A percentile compares a stretch with the other conserved stretches of the same genome.
phyloP scores from a whole-genome alignment of 768 basidiomycete genomes.

The Boletus patriciae region DNA sequence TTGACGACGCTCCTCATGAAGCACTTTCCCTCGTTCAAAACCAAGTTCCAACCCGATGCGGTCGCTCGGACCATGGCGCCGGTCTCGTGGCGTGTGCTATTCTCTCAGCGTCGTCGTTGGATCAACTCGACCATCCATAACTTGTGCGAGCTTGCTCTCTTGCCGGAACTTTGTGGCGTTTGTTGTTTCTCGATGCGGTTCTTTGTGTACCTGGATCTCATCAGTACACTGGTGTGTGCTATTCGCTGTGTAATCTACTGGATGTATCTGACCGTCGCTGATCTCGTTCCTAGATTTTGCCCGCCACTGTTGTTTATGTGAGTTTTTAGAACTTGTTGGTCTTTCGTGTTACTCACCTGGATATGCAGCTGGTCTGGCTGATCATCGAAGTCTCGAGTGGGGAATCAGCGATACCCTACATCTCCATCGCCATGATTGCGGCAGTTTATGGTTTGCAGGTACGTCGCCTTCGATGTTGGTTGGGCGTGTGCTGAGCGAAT shows the following conservation, averaged over 20 bases:
- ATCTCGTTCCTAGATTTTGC: constrained; percentile 43
- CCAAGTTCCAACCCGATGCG: constrained; percentile 67
- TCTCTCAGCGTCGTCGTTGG: constrained; percentile 71
- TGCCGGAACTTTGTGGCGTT: constrained; percentile 65
- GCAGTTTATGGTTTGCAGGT: constrained; percentile 71
- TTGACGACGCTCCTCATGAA: constrained; percentile 68
- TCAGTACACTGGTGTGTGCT: constrained; percentile 54
- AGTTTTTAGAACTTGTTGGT: constrained; percentile 22
- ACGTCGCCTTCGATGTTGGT: not conserved
- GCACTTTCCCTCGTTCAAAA: constrained; percentile 68
- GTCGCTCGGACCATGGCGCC: constrained; percentile 63
- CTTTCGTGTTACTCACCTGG: constrained; percentile 12
- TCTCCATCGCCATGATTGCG: constrained; percentile 66
- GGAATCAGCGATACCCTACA: constrained; percentile 53
- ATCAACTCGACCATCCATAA: constrained; percentile 75
- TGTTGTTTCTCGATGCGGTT: constrained; percentile 77
- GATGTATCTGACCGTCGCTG: constrained; percentile 6
- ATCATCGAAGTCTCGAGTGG: constrained; percentile 57
- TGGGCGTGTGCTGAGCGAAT: not conserved
- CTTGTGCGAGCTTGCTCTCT: constrained; percentile 59
- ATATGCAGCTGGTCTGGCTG: constrained; percentile 53
- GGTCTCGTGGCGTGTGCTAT: constrained; percentile 57
- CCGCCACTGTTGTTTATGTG: constrained; percentile 63
- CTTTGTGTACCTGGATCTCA: constrained; percentile 66
- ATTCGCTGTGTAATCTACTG: not conserved